Conservation (phyloP, 495 filamentous ascomycete species). For the Penicillium canariense region DNA sequence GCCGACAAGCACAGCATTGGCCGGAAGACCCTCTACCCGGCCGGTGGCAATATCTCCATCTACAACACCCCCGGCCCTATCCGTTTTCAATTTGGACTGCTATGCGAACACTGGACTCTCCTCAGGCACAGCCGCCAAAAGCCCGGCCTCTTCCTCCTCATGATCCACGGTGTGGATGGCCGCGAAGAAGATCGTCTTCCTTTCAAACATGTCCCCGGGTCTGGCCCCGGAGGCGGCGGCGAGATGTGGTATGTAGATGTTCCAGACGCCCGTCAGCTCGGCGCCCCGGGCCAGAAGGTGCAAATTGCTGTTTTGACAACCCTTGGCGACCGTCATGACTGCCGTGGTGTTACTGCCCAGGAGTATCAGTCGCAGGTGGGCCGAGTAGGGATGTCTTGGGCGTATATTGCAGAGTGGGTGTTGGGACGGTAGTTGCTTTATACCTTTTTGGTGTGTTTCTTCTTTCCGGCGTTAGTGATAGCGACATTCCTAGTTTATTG, state of each 20-base stretch:
- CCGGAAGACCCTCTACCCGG: constrained; percentile 60
- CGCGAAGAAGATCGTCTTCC: constrained; percentile 63
- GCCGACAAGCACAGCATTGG: constrained; percentile 61
- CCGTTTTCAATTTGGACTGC: constrained; percentile 73
- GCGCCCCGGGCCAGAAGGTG: constrained; percentile 65
- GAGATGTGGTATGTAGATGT: constrained; percentile 77
- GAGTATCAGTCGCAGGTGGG: constrained; percentile 64
- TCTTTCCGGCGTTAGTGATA: neutral
- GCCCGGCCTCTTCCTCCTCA: constrained; percentile 63
- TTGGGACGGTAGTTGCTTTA: constrained; percentile 43
- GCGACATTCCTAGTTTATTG: neutral
- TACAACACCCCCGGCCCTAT: constrained; percentile 45
- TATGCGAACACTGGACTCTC: constrained; percentile 78
- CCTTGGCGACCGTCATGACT: constrained; percentile 59
- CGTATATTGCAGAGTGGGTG: constrained; percentile 66
- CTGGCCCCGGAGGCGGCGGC: constrained; percentile 57
- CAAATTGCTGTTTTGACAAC: constrained; percentile 59
- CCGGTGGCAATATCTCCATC: constrained; percentile 55
- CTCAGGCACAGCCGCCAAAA: constrained; percentile 60
- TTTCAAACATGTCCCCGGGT: constrained; percentile 44
- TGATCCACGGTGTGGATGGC: constrained; percentile 64
- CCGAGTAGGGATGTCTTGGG: constrained; percentile 58
- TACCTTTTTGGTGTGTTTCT: neutral
- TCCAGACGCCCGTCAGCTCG: constrained; percentile 56
- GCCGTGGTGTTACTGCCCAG: constrained; percentile 62